These are phyloP conservation scores for Linnemannia zychae DNA, from an alignment of 192 early-diverging fungal species.

Conservation along the genomic window DNA sequence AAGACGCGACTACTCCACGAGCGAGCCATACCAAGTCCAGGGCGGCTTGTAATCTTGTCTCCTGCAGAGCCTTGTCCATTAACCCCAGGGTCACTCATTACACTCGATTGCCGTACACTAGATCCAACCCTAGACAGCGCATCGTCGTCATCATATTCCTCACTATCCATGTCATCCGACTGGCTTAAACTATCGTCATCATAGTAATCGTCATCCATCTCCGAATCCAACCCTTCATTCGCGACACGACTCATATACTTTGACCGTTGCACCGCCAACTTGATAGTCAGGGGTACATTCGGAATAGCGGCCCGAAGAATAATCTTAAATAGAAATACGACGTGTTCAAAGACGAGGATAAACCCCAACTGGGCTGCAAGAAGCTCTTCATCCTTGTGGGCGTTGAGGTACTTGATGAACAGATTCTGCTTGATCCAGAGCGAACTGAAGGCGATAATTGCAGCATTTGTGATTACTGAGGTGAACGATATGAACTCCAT, in stretches of 20 bases:
- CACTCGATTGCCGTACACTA: not conserved
- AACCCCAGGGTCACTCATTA: not conserved
- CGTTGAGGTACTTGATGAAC: slow-evolving; percentile 26
- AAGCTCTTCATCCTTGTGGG: slow-evolving; percentile 13
- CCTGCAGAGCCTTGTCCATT: not conserved
- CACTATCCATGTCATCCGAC: not conserved
- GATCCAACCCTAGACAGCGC: not conserved
- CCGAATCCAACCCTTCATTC: slow-evolving; percentile 24
- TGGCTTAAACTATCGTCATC: not conserved
- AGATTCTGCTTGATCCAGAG: slow-evolving; percentile 46
- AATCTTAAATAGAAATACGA: slow-evolving; percentile 49
- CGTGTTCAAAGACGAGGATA: slow-evolving; percentile 53
- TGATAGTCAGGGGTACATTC: slow-evolving; percentile 42
- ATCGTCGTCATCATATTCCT: not conserved
- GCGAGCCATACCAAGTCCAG: not conserved
- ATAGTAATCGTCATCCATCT: slow-evolving; percentile 12
- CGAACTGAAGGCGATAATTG: slow-evolving; percentile 54
- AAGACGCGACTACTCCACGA: not conserved
- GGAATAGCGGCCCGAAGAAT: slow-evolving; percentile 43
- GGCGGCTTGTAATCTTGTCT: not conserved
- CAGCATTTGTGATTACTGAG: slow-evolving; percentile 51
- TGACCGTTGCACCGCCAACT: slow-evolving; percentile 41
- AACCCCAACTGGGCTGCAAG: slow-evolving; percentile 43
- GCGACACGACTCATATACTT: slow-evolving; percentile 33
- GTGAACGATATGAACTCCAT: slow-evolving; percentile 47